A percentile compares a stretch with the other conserved stretches of the same genome.
Evolutionary conservation across 1,139 yeast species (phyloP).

Genomic region (Geotrichum aggregatum): DNA sequence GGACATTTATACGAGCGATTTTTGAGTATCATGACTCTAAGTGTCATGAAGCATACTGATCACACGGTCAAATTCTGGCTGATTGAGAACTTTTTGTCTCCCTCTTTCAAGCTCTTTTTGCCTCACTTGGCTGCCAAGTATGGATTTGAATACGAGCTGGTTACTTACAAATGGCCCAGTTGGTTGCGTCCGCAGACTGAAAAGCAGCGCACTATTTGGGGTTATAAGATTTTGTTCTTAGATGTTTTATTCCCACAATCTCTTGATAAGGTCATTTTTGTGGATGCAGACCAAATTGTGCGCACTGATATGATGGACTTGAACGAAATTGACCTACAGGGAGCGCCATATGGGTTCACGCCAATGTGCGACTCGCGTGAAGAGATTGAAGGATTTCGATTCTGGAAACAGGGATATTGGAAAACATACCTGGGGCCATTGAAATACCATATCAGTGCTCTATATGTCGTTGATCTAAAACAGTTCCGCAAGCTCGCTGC

Average conservation of each 20-base stretch:
- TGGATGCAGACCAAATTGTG: slow-evolving; percentile 80
- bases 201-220: slow-evolving; percentile 79
- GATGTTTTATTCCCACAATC: slow-evolving; percentile 84
- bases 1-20: slow-evolving; percentile 75
- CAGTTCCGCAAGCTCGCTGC: slow-evolving; percentile 61
- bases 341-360: slow-evolving; percentile 78
- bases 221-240: slow-evolving; percentile 76
- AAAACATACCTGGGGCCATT: slow-evolving; percentile 50
- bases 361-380: slow-evolving; percentile 82
- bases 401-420: slow-evolving; percentile 97
- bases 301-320: slow-evolving; percentile 69
- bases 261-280: slow-evolving; percentile 70
- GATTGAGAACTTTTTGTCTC: slow-evolving; percentile 71
- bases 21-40: slow-evolving; percentile 70
- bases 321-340: slow-evolving; percentile 61
- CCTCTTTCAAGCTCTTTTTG: slow-evolving; percentile 58
- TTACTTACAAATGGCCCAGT: slow-evolving; percentile 86
- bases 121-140: slow-evolving; percentile 57
- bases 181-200: slow-evolving; percentile 80
- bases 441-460: slow-evolving; percentile 79
- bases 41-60: slow-evolving; percentile 61
- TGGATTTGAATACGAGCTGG: slow-evolving; percentile 63
- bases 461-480: slow-evolving; percentile 72
- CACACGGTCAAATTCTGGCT: slow-evolving; percentile 81
- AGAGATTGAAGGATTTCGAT: slow-evolving; percentile 81